Evolutionary conservation across 768 basidiomycete genomes (phyloP).

Genomic region (Pleurotus citrinopileatus): DNA sequence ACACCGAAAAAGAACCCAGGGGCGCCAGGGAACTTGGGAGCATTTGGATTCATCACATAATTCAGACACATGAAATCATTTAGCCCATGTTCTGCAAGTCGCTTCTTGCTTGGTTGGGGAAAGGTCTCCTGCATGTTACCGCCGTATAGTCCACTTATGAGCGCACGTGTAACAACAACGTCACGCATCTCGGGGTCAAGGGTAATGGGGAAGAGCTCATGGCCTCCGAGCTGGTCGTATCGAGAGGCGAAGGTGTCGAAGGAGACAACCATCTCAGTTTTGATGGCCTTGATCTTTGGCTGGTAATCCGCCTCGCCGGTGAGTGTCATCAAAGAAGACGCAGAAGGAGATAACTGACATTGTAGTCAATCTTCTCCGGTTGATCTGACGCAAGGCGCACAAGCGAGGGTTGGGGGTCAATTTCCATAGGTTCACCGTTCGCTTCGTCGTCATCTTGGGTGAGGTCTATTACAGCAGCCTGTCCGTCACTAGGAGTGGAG

Average conservation of each 20-base stretch:
- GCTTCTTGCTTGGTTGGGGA: constrained; percentile 18
- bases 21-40: constrained; percentile 30
- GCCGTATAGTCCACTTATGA: constrained; percentile 31
- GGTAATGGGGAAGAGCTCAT: constrained; percentile 21
- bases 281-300: constrained; percentile 18
- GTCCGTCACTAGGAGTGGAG: no score
- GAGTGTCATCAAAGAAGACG: background rate
- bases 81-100: constrained; percentile 24
- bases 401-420: no score
- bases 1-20: constrained; percentile 28
- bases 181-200: constrained; percentile 23
- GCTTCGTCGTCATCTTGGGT: no score
- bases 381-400: no score
- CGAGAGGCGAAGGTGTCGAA: constrained; percentile 11
- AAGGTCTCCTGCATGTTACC: constrained; percentile 28
- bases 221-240: constrained; percentile 18
- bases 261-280: constrained; percentile 5
- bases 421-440: no score
- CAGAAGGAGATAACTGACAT: no score
- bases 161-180: constrained; percentile 23
- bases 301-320: background rate
- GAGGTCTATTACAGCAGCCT: no score
- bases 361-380: no score
- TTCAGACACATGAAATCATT: constrained; percentile 32
- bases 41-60: constrained; percentile 29